A percentile compares a stretch with the other conserved stretches of the same genome.
phyloP scores from a whole-genome alignment of 306 rosid species.

The Argentina anserina region DNA sequence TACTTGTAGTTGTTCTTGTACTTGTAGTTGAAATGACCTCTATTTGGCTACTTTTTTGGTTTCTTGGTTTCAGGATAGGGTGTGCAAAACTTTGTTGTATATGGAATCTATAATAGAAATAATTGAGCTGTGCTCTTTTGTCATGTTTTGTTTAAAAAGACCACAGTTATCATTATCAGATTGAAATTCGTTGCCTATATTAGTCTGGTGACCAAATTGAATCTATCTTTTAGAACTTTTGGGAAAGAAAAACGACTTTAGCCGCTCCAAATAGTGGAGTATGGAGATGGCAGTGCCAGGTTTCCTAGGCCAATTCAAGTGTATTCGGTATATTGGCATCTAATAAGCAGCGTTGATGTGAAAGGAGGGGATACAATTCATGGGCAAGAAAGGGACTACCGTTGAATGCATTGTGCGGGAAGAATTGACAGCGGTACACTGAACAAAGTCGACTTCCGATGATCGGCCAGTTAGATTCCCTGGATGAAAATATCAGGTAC shows the following conservation, averaged over 20 bases:
- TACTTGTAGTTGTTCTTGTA: slow-evolving; percentile 13
- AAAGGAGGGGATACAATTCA: not conserved
- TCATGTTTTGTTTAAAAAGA: not conserved
- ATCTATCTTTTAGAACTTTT: not conserved
- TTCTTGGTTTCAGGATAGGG: not conserved
- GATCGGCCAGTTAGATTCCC: not conserved
- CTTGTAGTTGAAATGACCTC: not conserved
- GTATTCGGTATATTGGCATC: not conserved
- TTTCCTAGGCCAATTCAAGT: not conserved
- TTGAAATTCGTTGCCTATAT: not conserved
- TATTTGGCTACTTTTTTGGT: not conserved
- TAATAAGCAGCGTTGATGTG: not conserved
- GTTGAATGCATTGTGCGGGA: not conserved
- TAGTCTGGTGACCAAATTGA: not conserved
- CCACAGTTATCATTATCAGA: not conserved
- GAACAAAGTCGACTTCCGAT: not conserved
- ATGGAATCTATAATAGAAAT: not conserved
- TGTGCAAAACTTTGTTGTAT: not conserved
- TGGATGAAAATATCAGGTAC: not conserved
- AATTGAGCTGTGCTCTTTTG: not conserved
- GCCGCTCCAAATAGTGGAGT: not conserved
- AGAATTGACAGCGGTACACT: not conserved
- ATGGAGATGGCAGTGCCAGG: not conserved
- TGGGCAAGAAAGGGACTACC: not conserved
- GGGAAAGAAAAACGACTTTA: not conserved